phyloP scores from a whole-genome alignment of 768 basidiomycete species.

The Lentinula guzmanii region DNA sequence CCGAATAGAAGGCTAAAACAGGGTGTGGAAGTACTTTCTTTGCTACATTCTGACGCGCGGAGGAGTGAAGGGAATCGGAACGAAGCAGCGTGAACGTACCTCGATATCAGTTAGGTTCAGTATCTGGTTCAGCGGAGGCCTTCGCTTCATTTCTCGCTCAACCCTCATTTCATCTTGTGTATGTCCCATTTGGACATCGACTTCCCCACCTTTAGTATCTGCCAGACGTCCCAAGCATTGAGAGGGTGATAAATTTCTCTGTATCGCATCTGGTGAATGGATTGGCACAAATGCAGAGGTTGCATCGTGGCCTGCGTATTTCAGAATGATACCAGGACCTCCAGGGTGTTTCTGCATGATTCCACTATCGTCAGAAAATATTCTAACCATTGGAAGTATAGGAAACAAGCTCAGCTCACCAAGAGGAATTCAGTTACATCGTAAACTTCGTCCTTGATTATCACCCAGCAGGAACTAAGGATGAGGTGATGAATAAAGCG shows the following conservation, averaged over 20 bases:
- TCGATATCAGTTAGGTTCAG: slow-evolving; percentile 81
- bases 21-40: slow-evolving; percentile 65
- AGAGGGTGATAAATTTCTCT: slow-evolving; percentile 62
- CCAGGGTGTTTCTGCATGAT: slow-evolving; percentile 65
- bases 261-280: slow-evolving; percentile 78
- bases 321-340: slow-evolving; percentile 75
- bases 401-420: slow-evolving; percentile 16
- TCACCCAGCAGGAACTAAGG: slow-evolving; percentile 74
- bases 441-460: slow-evolving; percentile 73
- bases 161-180: slow-evolving; percentile 71
- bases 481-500: slow-evolving; percentile 1
- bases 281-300: slow-evolving; percentile 72
- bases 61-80: background rate
- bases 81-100: slow-evolving; percentile 28
- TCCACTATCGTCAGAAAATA: background rate
- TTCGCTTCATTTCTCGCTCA: slow-evolving; percentile 49
- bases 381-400: background rate
- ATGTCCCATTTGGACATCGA: slow-evolving; percentile 36
- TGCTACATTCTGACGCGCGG: slow-evolving; percentile 53
- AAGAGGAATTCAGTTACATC: slow-evolving; percentile 78
- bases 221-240: slow-evolving; percentile 71
- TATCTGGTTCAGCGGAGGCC: slow-evolving; percentile 64
- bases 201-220: slow-evolving; percentile 26
- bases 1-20: slow-evolving; percentile 80
- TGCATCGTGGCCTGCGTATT: slow-evolving; percentile 82